These are phyloP conservation scores for Ascochyta clinopodiicola DNA, from an alignment of 2,329 filamentous ascomycete genomes.

Conservation along the genomic window DNA sequence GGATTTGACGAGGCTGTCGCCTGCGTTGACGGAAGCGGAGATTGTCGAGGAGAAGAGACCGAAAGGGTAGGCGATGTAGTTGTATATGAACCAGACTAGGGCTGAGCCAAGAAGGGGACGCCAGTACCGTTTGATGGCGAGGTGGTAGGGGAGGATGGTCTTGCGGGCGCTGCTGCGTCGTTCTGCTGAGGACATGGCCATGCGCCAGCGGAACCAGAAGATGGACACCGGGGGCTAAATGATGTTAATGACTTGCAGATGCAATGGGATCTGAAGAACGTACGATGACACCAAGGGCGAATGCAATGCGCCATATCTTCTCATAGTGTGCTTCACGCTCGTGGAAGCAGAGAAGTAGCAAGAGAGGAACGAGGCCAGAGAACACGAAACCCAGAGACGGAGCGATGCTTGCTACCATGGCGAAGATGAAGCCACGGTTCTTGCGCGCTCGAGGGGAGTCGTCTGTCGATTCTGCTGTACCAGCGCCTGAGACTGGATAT, in stretches of 20 bases:
- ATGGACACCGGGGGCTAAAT: slow-evolving; percentile 54
- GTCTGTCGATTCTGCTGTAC: slow-evolving; percentile 62
- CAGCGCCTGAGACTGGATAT: slow-evolving; percentile 59
- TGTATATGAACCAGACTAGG: slow-evolving; percentile 60
- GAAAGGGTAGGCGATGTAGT: slow-evolving; percentile 63
- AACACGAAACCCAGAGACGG: slow-evolving; percentile 60
- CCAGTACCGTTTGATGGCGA: slow-evolving; percentile 59
- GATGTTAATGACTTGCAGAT: not conserved
- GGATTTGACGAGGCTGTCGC: slow-evolving; percentile 28
- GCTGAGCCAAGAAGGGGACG: slow-evolving; percentile 58
- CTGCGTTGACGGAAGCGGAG: slow-evolving; percentile 32
- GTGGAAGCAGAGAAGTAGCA: slow-evolving; percentile 59
- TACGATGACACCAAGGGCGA: slow-evolving; percentile 57
- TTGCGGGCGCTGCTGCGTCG: slow-evolving; percentile 54
- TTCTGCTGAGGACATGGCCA: slow-evolving; percentile 59
- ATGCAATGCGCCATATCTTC: slow-evolving; percentile 58
- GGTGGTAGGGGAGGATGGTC: slow-evolving; percentile 54
- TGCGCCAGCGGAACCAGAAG: slow-evolving; percentile 61
- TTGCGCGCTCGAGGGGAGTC: slow-evolving; percentile 55
- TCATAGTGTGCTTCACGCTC: slow-evolving; percentile 51
- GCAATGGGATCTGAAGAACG: not conserved
- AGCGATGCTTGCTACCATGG: slow-evolving; percentile 61
- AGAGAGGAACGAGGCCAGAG: slow-evolving; percentile 57
- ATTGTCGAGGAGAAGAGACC: slow-evolving; percentile 64
- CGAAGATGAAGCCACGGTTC: slow-evolving; percentile 62